Conservation (phyloP, 2,329 filamentous ascomycete species). For the Mollisiaceae sp. region DNA sequence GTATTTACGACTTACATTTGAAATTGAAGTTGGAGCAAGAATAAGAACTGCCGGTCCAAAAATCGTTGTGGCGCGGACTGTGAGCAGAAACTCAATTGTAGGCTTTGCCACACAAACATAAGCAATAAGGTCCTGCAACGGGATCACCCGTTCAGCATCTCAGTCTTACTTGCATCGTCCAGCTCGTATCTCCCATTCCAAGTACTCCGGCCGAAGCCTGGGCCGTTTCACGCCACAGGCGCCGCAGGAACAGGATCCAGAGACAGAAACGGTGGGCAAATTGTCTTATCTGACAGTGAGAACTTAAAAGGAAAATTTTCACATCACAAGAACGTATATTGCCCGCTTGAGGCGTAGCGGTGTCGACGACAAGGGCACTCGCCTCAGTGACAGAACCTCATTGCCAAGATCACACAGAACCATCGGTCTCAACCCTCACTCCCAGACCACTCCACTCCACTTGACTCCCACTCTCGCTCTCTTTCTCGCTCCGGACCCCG, state of each 20-base stretch:
- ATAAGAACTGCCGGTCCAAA: background rate
- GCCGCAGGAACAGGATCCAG: conserved; percentile 1
- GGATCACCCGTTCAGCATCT: background rate
- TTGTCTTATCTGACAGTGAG: background rate
- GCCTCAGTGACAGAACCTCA: background rate
- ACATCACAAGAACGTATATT: background rate
- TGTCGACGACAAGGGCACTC: too few relatives aligned
- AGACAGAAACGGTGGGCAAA: background rate
- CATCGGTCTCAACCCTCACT: too few relatives aligned
- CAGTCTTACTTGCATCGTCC: background rate
- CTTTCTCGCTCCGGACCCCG: too few relatives aligned
- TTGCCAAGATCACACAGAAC: background rate
- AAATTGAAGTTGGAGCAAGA: too few relatives aligned
- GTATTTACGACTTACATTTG: too few relatives aligned
- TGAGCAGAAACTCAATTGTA: background rate
- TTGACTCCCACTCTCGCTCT: too few relatives aligned
- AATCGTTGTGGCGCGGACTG: background rate
- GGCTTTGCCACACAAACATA: too few relatives aligned
- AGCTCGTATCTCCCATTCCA: background rate
- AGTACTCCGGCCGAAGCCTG: too few relatives aligned
- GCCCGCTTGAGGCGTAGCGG: too few relatives aligned
- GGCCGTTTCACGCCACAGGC: background rate
- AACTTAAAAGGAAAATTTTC: too few relatives aligned
- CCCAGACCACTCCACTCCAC: too few relatives aligned
- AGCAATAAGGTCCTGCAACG: background rate